phyloP scores from a whole-genome alignment of 1,284 basidiomycete species.

The Sporisorium sorghi region DNA sequence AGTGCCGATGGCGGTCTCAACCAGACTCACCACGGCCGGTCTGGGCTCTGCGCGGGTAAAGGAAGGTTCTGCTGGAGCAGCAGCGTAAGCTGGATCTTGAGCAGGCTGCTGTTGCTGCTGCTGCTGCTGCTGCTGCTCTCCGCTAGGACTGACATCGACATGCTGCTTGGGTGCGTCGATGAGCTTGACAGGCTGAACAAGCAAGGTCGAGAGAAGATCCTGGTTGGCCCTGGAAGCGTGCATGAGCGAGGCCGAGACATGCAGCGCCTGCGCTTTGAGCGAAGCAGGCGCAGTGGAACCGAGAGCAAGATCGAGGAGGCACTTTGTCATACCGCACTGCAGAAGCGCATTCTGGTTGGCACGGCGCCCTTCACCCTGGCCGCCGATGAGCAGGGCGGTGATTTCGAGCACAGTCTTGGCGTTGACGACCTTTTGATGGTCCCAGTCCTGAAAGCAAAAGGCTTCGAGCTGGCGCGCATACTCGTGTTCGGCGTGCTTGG shows the following conservation, averaged over 20 bases:
- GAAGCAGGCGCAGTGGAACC: conserved; percentile 89
- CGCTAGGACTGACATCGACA: background rate
- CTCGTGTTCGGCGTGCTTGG: conserved; percentile 73
- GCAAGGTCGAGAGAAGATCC: conserved; percentile 70
- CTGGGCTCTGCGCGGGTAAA: conserved; percentile 48
- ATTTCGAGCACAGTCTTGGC: conserved; percentile 82
- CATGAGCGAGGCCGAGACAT: conserved; percentile 73
- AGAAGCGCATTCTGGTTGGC: conserved; percentile 74
- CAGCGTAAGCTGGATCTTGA: conserved; percentile 14
- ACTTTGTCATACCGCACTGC: conserved; percentile 78
- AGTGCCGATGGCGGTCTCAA: conserved; percentile 55
- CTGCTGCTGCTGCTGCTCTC: conserved; percentile 13
- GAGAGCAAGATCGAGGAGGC: conserved; percentile 86
- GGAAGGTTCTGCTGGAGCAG: conserved; percentile 9
- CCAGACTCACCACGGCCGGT: conserved; percentile 47
- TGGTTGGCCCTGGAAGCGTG: conserved; percentile 70
- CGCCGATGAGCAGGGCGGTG: conserved; percentile 75
- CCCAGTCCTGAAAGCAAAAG: conserved; percentile 97
- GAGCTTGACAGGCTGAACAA: conserved; percentile 54
- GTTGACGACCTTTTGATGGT: conserved; percentile 85
- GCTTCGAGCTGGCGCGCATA: conserved; percentile 76
- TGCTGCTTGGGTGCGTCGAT: conserved; percentile 19
- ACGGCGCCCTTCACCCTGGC: conserved; percentile 71
- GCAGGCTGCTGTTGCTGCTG: conserved; percentile 13
- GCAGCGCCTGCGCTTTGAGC: conserved; percentile 80